These are phyloP conservation scores for Didymellaceae sp. DNA, from an alignment of 2,329 filamentous ascomycete genomes.

Conservation along the genomic window DNA sequence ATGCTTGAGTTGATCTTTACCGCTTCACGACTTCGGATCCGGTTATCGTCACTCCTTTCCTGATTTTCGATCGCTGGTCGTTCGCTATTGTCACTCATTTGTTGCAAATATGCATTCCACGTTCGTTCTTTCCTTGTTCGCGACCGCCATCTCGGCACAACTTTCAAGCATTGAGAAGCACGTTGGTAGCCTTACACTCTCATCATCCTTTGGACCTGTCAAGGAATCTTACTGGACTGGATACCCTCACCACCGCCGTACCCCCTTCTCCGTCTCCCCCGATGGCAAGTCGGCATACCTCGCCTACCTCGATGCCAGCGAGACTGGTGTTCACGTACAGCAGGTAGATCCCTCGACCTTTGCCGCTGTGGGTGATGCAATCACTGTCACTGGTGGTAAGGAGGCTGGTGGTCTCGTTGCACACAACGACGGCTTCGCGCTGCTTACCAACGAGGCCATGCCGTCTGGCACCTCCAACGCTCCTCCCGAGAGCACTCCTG, in stretches of 20 bases:
- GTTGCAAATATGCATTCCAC: constrained; percentile 39
- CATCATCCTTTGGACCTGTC: constrained; percentile 62
- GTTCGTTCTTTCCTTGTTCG: constrained; percentile 43
- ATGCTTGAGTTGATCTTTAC: constrained; percentile 15
- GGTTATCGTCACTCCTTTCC: constrained; percentile 32
- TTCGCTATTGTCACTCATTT: constrained; percentile 41
- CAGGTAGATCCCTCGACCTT: constrained; percentile 63
- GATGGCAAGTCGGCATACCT: constrained; percentile 65
- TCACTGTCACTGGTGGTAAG: constrained; percentile 62
- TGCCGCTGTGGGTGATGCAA: constrained; percentile 57
- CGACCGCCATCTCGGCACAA: constrained; percentile 44
- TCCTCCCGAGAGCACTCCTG: constrained; percentile 57
- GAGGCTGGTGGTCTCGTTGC: constrained; percentile 67
- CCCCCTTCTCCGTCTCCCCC: constrained; percentile 66
- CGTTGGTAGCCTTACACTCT: constrained; percentile 56
- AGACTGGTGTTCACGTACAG: constrained; percentile 64
- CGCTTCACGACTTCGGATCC: constrained; percentile 32
- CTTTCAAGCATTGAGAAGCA: constrained; percentile 53
- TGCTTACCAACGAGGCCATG: constrained; percentile 65
- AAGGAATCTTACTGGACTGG: constrained; percentile 68
- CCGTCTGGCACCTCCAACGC: constrained; percentile 59
- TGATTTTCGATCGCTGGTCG: constrained; percentile 40
- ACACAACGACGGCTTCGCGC: constrained; percentile 68
- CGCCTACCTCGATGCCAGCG: constrained; percentile 65
- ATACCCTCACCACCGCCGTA: constrained; percentile 66